These are phyloP conservation scores for Marasmius tenuissimus DNA, from an alignment of 1,284 basidiomycete species.

Conservation along the genomic window DNA sequence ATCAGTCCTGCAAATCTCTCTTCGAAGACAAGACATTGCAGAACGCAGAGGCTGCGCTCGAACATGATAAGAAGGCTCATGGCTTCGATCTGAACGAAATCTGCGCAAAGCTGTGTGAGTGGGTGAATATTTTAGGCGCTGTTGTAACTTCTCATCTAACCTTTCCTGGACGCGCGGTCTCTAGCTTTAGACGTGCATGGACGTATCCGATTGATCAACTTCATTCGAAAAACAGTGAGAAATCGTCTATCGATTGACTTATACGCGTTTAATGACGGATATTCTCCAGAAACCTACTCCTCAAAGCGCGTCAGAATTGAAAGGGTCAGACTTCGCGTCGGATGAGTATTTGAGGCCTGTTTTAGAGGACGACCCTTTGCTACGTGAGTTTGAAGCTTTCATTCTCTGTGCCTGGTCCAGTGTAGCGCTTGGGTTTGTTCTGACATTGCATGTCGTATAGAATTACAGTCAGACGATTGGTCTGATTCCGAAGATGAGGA, in stretches of 20 bases:
- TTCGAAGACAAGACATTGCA: conserved; percentile 72
- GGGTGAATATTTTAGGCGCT: neutral
- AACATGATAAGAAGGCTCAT: conserved; percentile 63
- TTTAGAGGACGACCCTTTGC: conserved; percentile 81
- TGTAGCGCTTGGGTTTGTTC: conserved; percentile 2
- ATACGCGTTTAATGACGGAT: conserved; percentile 5
- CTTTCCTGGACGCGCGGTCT: conserved; percentile 2
- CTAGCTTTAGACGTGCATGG: conserved; percentile 66
- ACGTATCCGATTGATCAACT: conserved; percentile 80
- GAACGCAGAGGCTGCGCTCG: conserved; percentile 60
- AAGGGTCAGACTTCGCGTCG: conserved; percentile 62
- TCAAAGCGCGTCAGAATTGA: conserved; percentile 44
- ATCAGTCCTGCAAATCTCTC: conserved; percentile 69
- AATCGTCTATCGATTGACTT: neutral
- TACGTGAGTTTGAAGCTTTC: conserved; percentile 59
- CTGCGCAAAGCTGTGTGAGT: conserved; percentile 54
- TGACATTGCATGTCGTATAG: conserved; percentile 30
- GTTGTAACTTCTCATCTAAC: neutral
- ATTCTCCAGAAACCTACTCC: conserved; percentile 50
- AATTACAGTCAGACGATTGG: conserved; percentile 69
- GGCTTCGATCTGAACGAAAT: conserved; percentile 61
- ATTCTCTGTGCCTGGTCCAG: neutral
- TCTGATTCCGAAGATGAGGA: conserved; percentile 65
- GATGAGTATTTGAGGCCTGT: conserved; percentile 82
- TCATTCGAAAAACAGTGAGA: conserved; percentile 66